Evolutionary conservation across 2,329 filamentous ascomycete species (phyloP), one percentile per base, ranked within the genome.

Genomic region (Seiridium cupressi): DNA sequence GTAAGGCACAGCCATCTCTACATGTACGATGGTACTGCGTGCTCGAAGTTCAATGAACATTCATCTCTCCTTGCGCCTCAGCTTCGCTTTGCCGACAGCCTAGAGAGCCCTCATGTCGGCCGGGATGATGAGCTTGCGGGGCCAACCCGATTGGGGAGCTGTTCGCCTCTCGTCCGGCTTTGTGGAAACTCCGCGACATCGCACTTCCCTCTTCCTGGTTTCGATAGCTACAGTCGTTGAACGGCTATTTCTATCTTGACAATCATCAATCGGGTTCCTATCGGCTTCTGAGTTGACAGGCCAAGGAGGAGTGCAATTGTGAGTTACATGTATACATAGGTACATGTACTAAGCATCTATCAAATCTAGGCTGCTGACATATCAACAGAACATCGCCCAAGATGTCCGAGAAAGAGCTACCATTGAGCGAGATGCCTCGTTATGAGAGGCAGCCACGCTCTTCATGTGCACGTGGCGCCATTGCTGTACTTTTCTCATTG

Each of bases 401-500:
- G n/a, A 61, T 61, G 60, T 55, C 56, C 18, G 60, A 58, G 44
- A 61, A 61, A 46, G 35, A 18, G 13, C 32, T 47, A 10, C 38
- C 56, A 11, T 26, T 44, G n/a, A 7, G 42, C 18, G 40, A 51
- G 35, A 26, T 44, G 11, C 34, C 49, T 18, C 57, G 44, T 18
- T 46, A 48, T 11, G 53, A 58, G 26, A 58, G 42, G 55, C 66
- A 62, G 35, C 62, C 61, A 34, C 51, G 63, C 7, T 48, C 36
- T 13, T 64, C 66, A 10, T 57, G 63, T 35, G 51, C 48, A 34
- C 68, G 67, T 57, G 60, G 44, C 31, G 58, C 63, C 44, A 55
- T 69, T 42, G 40, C 65, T 9, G 60, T 64, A 26, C 56, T 64
- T 44, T 60, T 67, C 32, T 59, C 64, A 38, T 35, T 70, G 53